Evolutionary conservation across 208 protist genomes (phyloP), one percentile per base, ranked within the genome.

Genomic region (Porcisia hertigi): DNA sequence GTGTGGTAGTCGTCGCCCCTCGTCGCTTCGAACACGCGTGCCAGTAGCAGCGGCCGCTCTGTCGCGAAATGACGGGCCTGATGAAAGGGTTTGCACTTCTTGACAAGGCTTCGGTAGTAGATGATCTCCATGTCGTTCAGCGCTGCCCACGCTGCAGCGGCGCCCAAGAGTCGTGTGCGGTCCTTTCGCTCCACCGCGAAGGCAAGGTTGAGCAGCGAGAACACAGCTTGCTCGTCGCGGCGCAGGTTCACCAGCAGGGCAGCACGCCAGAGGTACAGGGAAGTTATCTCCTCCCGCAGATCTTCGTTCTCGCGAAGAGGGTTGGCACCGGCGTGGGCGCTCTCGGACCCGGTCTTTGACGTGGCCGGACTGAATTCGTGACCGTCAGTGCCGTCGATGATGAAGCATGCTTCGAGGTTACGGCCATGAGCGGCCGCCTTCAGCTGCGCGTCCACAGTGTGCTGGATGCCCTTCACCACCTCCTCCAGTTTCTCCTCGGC

Each of bases 111-210:
- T 58, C 90, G 86, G 75, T 92, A 96, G 71, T 92, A 94, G 45
- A 94, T 83, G 39, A 94, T 75, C 76, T 96, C 89, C 89, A 94
- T 94, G 78, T 96, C 92, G 81, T 92, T 93, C 43, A 96, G 82
- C 43, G 53, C 73, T 43, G 89, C 92, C 92, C 92, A 96, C n/a
- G 79, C 71, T 25, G 85, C 85, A 4, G 92, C 92, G 20, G 92
- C 75, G 53, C 67, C 84, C 75, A 81, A 87, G 59, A 94, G 71
- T 1, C 86, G 71, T 8, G 81, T 84, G 39, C 89, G 87, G 73
- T 87, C 69, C 69, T 77, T 76, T 64, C 75, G 79, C 66, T 78
- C 81, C 39, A 96, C 67, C 9, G 77, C 63, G 39, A 60, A 70
- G 47, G 86, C 88, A 1, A 96, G 74, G 71, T 94, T 96, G 14